Percentiles rank a stretch among this genome's conserved stretches.
Evolutionary conservation across 768 basidiomycete genomes (phyloP).

Genomic region (Tulasnella sp.): DNA sequence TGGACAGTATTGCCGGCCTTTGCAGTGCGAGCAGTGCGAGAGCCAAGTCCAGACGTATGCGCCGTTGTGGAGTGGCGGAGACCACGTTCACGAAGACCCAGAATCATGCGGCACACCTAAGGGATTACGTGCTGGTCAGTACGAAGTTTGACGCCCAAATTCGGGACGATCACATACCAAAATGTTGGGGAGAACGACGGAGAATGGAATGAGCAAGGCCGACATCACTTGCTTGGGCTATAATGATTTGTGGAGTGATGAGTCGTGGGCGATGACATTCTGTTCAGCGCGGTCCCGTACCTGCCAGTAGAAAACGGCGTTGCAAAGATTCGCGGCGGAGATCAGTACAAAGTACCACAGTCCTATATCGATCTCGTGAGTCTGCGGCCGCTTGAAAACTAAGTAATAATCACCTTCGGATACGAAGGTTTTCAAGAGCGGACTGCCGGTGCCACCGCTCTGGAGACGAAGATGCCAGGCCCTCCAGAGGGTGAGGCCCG

Average conservation of each 20-base stretch:
- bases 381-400: background rate
- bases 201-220: conserved; percentile 14
- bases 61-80: background rate
- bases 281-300: background rate
- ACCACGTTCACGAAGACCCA: conserved; percentile 16
- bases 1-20: background rate
- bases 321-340: conserved; percentile 21
- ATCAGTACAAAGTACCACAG: conserved; percentile 22
- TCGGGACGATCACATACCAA: background rate
- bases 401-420: background rate
- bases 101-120: too few species aligned
- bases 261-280: background rate
- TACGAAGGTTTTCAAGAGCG: conserved; percentile 17
- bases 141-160: too few species aligned
- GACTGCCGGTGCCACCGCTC: background rate
- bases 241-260: background rate
- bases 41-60: background rate
- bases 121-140: too few species aligned
- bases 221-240: conserved; percentile 20
- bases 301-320: conserved; percentile 24
- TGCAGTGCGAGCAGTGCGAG: background rate
- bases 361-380: background rate
- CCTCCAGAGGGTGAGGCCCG: background rate
- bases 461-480: background rate
- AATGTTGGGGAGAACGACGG: conserved; percentile 8